These are phyloP conservation scores for Phylloporus sp. DNA, from an alignment of 768 basidiomycete genomes.

Conservation along the genomic window DNA sequence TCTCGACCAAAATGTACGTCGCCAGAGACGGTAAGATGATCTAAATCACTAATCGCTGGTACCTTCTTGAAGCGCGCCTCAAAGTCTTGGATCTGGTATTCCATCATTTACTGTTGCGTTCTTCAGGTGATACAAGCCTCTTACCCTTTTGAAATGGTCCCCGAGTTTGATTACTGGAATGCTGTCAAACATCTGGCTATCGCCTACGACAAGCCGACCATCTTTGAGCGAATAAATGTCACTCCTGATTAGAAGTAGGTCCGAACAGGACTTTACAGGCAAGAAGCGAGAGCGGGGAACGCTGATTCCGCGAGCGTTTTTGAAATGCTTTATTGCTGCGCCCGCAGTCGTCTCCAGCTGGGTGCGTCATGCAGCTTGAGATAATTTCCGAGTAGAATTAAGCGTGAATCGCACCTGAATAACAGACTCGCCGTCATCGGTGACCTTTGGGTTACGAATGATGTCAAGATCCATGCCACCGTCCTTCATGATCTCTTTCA, in stretches of 20 bases:
- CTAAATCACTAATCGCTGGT: constrained; percentile 84
- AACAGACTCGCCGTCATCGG: constrained; percentile 81
- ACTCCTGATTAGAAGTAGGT: constrained; percentile 84
- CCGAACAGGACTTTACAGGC: constrained; percentile 86
- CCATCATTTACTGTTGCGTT: not conserved
- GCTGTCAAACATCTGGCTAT: constrained; percentile 75
- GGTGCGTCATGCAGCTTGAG: not conserved
- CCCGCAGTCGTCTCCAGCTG: constrained; percentile 90
- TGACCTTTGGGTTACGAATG: constrained; percentile 88
- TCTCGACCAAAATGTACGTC: constrained; percentile 89
- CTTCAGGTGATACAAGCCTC: not conserved
- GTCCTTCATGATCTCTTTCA: constrained; percentile 86
- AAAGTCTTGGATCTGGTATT: constrained; percentile 72
- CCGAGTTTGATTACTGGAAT: constrained; percentile 97
- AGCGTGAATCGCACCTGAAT: constrained; percentile 51
- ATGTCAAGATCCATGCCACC: constrained; percentile 91
- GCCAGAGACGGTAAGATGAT: constrained; percentile 91
- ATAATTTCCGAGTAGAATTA: constrained; percentile 4
- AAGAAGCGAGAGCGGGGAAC: constrained; percentile 94
- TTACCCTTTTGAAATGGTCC: constrained; percentile 93
- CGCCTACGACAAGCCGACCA: constrained; percentile 84
- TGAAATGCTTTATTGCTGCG: constrained; percentile 92
- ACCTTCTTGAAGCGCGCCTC: constrained; percentile 96
- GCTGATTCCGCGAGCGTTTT: constrained; percentile 88
- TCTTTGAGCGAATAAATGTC: constrained; percentile 90